phyloP scores from a whole-genome alignment of 805 yeast genomes.

The Ogataea parapolymorpha region DNA sequence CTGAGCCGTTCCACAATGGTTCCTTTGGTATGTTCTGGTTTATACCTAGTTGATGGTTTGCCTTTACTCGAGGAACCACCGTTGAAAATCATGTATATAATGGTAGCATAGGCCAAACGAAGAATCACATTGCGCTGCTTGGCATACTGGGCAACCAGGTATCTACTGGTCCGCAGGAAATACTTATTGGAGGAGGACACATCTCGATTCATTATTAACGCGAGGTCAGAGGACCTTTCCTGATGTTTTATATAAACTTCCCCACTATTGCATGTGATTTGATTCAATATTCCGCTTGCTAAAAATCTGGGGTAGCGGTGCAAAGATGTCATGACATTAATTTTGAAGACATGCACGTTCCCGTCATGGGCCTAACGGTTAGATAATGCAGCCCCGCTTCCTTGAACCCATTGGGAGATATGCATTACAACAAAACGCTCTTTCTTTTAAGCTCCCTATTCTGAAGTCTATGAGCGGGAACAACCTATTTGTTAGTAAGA shows the following conservation, averaged over 20 bases:
- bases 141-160: constrained; percentile 18
- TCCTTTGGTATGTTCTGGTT: neutral
- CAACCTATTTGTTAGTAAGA: constrained; percentile 15
- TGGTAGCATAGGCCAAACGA: constrained; percentile 21
- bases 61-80: constrained; percentile 19
- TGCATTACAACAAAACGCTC: constrained; percentile 1
- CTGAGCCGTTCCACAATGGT: constrained; percentile 1
- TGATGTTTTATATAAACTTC: constrained; percentile 1
- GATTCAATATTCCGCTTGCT: constrained; percentile 1
- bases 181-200: constrained; percentile 7
- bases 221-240: too few species aligned
- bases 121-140: constrained; percentile 22
- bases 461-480: constrained; percentile 19
- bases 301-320: constrained; percentile 11
- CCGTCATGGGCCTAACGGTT: neutral
- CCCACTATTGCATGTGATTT: constrained; percentile 13
- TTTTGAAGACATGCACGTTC: neutral
- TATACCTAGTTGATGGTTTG: neutral
- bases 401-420: neutral
- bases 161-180: constrained; percentile 12
- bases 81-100: constrained; percentile 27
- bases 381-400: neutral
- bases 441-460: neutral
- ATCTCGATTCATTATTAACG: constrained; percentile 1
- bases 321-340: neutral